Evolutionary conservation across 345 rosid species (phyloP), one percentile per base, ranked within the genome.

Genomic region (Ailanthus altissimus): DNA sequence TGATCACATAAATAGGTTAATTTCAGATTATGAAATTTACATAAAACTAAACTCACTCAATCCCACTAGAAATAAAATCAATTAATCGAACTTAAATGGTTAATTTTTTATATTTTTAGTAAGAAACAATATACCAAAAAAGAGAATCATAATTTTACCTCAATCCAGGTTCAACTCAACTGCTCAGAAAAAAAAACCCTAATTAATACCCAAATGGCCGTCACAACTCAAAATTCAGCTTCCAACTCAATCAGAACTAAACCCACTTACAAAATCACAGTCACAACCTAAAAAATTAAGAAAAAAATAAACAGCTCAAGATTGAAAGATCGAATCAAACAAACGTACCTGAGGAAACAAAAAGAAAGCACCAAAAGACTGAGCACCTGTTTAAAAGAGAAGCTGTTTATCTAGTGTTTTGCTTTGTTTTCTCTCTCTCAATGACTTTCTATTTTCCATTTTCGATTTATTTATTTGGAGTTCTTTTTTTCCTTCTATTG

Each of bases 211-310:
- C 8, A 61, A 74, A 1, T 28, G 46, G 14, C 58, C 60, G 4
- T 56, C 5, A 72, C 42, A 25, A 9, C 47, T 14, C 25, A 32
- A 74, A 60, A 73, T 73, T 15, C 65, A 73, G 25, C 40, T 36
- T 54, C 62, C 25, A n/a, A 21, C 18, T 53, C 63, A 54, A 73
- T 43, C 53, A 59, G 42, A 72, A 43, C 42, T 8, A 14, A 73
- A 73, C 76, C 76, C 54, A 45, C 42, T 15, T 43, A 26, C 13
- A 32, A 59, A 59, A 9, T 43, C 3, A 26, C 28, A 1, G 58
- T 59, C 67, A 43, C 6, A 43, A 13, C n/a, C 5, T 10, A 46
- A 61, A 70, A 54, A 26, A 4, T 5, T 6, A 9, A 20, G 5
- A 53, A 53, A 53, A 53, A 53, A 53, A 32, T 32, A 53, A 53